A percentile compares a stretch with the other conserved stretches of the same genome.
These are phyloP conservation scores for Bruguiera parviflora DNA, from an alignment of 345 rosid species.

Conservation along the genomic window DNA sequence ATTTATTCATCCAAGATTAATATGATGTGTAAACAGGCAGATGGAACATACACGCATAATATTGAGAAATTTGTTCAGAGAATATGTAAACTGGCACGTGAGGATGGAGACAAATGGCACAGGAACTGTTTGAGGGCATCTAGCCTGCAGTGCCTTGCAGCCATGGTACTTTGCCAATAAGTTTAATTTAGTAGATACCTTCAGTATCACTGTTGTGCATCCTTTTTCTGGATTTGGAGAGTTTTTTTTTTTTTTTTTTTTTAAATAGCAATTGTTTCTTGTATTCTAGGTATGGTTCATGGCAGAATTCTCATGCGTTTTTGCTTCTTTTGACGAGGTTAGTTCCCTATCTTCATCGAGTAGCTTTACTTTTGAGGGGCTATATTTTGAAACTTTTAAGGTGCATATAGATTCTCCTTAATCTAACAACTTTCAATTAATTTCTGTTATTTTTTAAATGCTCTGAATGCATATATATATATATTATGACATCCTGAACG, in stretches of 20 bases:
- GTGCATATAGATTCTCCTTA: background rate
- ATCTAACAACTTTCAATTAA: background rate
- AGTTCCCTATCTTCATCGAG: slow-evolving; percentile 16
- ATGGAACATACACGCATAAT: slow-evolving; percentile 70
- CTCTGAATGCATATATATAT: background rate
- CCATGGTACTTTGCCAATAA: slow-evolving; percentile 73
- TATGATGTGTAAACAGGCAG: slow-evolving; percentile 49
- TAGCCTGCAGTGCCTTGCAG: slow-evolving; percentile 88
- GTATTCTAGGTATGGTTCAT: slow-evolving; percentile 87
- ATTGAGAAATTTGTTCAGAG: slow-evolving; percentile 65
- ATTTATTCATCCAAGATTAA: slow-evolving; percentile 12
- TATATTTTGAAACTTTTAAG: background rate
- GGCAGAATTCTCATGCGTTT: slow-evolving; percentile 67
- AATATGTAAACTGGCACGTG: slow-evolving; percentile 66
- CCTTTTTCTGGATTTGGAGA: background rate
- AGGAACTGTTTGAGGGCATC: slow-evolving; percentile 57
- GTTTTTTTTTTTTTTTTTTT: slow-evolving; percentile 3
- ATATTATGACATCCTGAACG: background rate
- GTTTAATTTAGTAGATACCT: background rate
- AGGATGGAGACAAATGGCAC: slow-evolving; percentile 47
- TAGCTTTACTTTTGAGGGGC: slow-evolving; percentile 1
- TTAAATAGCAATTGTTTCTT: background rate
- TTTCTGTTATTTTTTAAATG: background rate
- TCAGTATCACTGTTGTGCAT: too few relatives aligned
- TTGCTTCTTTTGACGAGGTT: slow-evolving; percentile 79